Base-by-base conservation (phyloP, 2,329 filamentous ascomycete species). In the Sporothrix pallida region DNA sequence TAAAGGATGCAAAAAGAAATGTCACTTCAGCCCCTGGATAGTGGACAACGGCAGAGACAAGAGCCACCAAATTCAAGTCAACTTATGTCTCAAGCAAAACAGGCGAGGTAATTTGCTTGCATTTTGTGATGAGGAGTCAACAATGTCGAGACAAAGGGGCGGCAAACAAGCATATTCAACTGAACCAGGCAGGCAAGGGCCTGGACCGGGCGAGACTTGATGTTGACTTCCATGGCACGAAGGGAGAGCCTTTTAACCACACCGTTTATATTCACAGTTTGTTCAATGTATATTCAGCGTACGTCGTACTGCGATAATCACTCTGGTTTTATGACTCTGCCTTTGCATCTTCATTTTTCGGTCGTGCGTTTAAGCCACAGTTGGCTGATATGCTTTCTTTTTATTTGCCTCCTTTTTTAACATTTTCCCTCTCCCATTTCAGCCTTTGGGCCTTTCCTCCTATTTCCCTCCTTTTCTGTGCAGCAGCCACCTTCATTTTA, bases 391-490 rank as follows among this genome's bases (percentile, higher is more conserved):
- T 56, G 8, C 52, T 23, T 56, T 56, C 9, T 23, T 56, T 56
- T 56, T 56, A 9, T 17, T 56, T 23, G 8, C 52, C n/a, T 26
- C n/a, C 8, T 23, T 26, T 23, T 56, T 60, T 69, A 9, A 67
- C 2, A n/a, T 26, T 44, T 37, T 23, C 46, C 20, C 42, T 26
- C 63, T 37, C 46, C 46, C 20, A 15, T 50, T 52, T 68, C 23
- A 48, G n/a, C 23, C 23, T 13, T 68, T 26, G 20, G 23, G 23
- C 23, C 23, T 26, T 26, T 26, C 3, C 26, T 17, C 31, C 13
- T 15, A 37, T 63, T 23, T 69, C 6, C 26, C 65, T 52, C 46
- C 46, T 31, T 52, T 52, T 69, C 23, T 69, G 13, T 37, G 46
- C 26, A 52, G 26, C 23, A 31, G 20, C 46, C 46, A 37, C 46